These are phyloP conservation scores for Ramaria rubella DNA, from an alignment of 768 basidiomycete species.

Conservation along the genomic window DNA sequence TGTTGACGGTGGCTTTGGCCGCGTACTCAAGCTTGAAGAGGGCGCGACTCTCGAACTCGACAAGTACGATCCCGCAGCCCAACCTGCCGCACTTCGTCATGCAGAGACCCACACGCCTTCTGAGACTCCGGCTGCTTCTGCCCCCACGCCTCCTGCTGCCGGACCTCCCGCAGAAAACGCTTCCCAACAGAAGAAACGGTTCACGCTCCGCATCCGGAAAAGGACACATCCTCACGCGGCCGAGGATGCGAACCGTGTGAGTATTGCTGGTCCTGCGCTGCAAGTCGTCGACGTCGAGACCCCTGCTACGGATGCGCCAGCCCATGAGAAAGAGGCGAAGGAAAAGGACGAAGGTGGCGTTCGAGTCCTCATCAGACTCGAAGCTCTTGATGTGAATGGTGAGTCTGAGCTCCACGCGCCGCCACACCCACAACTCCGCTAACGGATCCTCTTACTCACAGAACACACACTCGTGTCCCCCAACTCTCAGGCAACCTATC, in stretches of 20 bases:
- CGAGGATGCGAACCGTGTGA: conserved; percentile 8
- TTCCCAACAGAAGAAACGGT: conserved; percentile 42
- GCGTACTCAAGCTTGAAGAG: conserved; percentile 64
- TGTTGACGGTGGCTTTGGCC: conserved; percentile 80
- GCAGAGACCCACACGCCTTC: conserved; percentile 8
- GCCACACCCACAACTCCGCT: neutral
- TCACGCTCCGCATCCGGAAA: conserved; percentile 67
- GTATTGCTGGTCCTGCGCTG: conserved; percentile 67
- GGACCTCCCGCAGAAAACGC: conserved; percentile 14
- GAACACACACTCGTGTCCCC: conserved; percentile 43
- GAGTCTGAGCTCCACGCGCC: conserved; percentile 29
- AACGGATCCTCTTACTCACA: conserved; percentile 11
- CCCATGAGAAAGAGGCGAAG: conserved; percentile 29
- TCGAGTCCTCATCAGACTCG: conserved; percentile 69
- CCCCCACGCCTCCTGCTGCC: conserved; percentile 11
- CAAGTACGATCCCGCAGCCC: conserved; percentile 44
- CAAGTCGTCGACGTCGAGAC: conserved; percentile 69
- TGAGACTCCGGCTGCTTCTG: neutral
- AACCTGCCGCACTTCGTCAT: conserved; percentile 14
- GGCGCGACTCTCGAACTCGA: conserved; percentile 77
- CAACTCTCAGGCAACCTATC: conserved; percentile 86
- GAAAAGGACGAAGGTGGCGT: conserved; percentile 56
- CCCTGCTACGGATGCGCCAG: neutral
- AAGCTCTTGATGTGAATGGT: conserved; percentile 74
- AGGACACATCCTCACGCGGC: conserved; percentile 37